Evolutionary conservation across 2,329 filamentous ascomycete genomes (phyloP).

Genomic region (Alternaria sp.): DNA sequence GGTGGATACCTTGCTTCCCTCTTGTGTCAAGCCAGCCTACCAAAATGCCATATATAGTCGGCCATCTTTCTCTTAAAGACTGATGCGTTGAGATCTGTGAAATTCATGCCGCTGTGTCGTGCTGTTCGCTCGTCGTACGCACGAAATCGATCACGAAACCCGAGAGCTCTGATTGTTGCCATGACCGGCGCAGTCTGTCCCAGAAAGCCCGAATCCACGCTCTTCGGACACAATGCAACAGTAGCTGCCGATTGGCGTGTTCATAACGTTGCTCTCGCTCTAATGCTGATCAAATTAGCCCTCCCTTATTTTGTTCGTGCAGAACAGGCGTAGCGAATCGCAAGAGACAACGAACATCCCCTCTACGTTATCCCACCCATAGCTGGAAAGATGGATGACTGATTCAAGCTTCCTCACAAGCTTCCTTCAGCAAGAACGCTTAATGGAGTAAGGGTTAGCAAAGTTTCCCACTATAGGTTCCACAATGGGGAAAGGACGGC

Average conservation of each 20-base stretch:
- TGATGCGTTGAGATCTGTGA: background rate
- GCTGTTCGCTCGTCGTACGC: background rate
- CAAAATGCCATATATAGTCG: background rate
- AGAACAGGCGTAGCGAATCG: background rate
- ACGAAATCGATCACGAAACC: background rate
- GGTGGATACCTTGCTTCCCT: background rate
- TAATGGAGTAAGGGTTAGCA: background rate
- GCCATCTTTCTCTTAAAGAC: background rate
- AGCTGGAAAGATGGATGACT: background rate
- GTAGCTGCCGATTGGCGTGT: background rate
- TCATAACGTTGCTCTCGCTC: too few relatives aligned
- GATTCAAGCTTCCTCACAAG: too few relatives aligned
- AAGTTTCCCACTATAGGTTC: background rate
- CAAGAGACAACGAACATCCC: background rate
- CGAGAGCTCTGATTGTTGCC: too few relatives aligned
- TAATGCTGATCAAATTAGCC: background rate
- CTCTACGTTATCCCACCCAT: background rate
- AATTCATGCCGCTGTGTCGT: background rate
- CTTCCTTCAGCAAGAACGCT: background rate
- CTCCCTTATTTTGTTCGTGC: background rate
- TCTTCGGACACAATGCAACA: background rate
- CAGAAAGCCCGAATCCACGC: background rate
- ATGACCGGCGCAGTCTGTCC: background rate
- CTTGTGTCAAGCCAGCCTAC: background rate
- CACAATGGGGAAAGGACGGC: slow-evolving; percentile 9